Base-by-base conservation (phyloP, 345 rosid genomes). In the Rubroshorea leprosula region DNA sequence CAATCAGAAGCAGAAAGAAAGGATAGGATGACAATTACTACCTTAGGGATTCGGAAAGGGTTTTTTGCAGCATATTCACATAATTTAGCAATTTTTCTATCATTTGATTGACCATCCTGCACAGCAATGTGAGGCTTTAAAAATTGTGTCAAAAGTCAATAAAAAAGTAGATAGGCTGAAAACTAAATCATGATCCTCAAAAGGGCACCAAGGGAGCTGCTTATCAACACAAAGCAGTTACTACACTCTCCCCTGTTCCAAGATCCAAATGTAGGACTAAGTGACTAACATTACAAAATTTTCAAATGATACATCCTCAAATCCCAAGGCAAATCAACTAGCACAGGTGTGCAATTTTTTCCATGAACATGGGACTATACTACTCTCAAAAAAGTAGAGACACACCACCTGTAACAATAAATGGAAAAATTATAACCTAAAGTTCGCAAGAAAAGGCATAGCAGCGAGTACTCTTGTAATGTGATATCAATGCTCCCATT, bases 51-150 rank as follows among this genome's bases (percentile, higher is more conserved):
- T 49, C 94, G 85, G 53, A 79, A 67, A 8, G 99, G 96, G 50
- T 89, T 93, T 61, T 68, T 87, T 0, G 94, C 87, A 70, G 97
- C 99, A 75, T 93, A 93, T 78, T 89, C 97, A 18, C 97, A 93
- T 59, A 93, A 73, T 57, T 93, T 93, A 13, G 74, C 72, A 54
- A 93, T 87, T 64, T 84, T 93, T 57, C 99, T 83, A 57, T 93
- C 99, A 60, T 80, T 85, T 61, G 85, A 73, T 49, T 71, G 68
- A 51, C 72, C 83, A 78, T 89, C 92, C 99, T 93, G 69, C 66
- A 66, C 45, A 13, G 9, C 6, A n/a, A 24, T 27, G 64, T 21
- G 9, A 8, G 38, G 49, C 20, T 18, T 48, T 47, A 49, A 39
- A 35, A 0, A 44, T 13, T n/a, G 14, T n/a, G 41, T 39, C 18